These are phyloP conservation scores for Jatropha podagrica DNA, from an alignment of 441 rosid species.

Conservation along the genomic window DNA sequence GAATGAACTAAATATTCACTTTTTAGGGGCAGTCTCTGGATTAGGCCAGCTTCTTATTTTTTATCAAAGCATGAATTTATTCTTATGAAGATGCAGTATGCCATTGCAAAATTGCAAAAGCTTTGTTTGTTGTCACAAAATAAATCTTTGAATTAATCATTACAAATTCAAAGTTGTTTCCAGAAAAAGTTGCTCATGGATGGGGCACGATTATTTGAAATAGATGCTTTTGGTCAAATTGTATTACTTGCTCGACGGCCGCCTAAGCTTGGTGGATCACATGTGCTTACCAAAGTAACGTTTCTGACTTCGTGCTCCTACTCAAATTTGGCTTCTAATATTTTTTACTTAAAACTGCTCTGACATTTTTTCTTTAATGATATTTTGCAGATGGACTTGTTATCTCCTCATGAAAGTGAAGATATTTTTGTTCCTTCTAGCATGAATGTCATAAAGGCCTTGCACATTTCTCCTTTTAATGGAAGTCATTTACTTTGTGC, in stretches of 20 bases:
- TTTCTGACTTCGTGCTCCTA: constrained; percentile 21
- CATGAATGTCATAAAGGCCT: constrained; percentile 68
- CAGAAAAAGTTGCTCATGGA: constrained; percentile 33
- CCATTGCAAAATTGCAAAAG: not conserved
- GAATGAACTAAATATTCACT: not conserved
- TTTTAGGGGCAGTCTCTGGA: not conserved
- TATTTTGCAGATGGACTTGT: constrained; percentile 59
- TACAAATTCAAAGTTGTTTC: not conserved
- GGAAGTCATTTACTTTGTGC: constrained; percentile 62
- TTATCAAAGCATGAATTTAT: not conserved
- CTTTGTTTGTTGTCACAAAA: not conserved
- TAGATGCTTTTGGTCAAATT: constrained; percentile 49
- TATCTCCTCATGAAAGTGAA: constrained; percentile 62
- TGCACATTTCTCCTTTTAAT: constrained; percentile 64
- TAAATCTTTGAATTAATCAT: not conserved
- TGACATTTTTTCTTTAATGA: constrained; percentile 20
- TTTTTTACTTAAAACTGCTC: constrained; percentile 12
- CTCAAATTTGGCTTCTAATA: constrained; percentile 19
- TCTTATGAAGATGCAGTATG: not conserved
- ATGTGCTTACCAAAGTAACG: constrained; percentile 68
- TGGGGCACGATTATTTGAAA: constrained; percentile 85
- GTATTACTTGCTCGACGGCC: constrained; percentile 61
- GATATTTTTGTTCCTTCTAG: constrained; percentile 60
- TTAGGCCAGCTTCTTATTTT: not conserved
- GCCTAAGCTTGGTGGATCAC: constrained; percentile 52